Conservation (phyloP, 108 stramenopile genomes). For the Ochromonas danica region DNA sequence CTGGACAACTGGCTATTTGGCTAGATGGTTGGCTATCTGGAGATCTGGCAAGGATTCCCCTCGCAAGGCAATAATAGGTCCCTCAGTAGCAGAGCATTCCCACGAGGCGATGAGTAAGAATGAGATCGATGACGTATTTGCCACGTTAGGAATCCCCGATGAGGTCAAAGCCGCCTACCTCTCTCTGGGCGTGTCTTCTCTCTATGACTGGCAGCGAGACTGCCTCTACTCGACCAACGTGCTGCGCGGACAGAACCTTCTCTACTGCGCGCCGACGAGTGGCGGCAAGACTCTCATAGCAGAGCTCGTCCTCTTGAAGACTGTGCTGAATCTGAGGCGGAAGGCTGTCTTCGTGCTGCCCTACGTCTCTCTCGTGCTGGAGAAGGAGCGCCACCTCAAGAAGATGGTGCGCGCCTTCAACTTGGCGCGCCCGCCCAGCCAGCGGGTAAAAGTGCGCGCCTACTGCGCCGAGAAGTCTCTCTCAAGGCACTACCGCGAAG, state of each 20-base stretch:
- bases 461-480: constrained; percentile 43
- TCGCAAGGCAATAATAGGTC: too few relatives aligned
- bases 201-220: constrained; percentile 55
- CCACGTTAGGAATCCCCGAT: constrained; percentile 23
- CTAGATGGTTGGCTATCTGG: too few relatives aligned
- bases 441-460: constrained; percentile 42
- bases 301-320: constrained; percentile 50
- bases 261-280: constrained; percentile 54
- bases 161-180: constrained; percentile 11
- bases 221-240: constrained; percentile 45
- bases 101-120: too few relatives aligned
- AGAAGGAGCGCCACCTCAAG: constrained; percentile 54
- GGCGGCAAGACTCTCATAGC: constrained; percentile 59
- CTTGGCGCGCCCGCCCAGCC: constrained; percentile 32
- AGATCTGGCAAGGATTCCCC: too few relatives aligned
- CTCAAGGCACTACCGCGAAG: constrained; percentile 2
- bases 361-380: constrained; percentile 52
- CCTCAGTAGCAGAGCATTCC: too few relatives aligned
- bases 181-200: constrained; percentile 36
- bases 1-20: too few relatives aligned
- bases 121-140: too few relatives aligned
- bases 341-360: constrained; percentile 48
- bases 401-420: constrained; percentile 46
- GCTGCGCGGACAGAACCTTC: constrained; percentile 38
- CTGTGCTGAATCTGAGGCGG: constrained; percentile 26